A percentile compares a stretch with the other conserved stretches of the same genome.
Evolutionary conservation across 129 eudicot species (phyloP).

Genomic region (Chrysanthemum lavandulifolium): DNA sequence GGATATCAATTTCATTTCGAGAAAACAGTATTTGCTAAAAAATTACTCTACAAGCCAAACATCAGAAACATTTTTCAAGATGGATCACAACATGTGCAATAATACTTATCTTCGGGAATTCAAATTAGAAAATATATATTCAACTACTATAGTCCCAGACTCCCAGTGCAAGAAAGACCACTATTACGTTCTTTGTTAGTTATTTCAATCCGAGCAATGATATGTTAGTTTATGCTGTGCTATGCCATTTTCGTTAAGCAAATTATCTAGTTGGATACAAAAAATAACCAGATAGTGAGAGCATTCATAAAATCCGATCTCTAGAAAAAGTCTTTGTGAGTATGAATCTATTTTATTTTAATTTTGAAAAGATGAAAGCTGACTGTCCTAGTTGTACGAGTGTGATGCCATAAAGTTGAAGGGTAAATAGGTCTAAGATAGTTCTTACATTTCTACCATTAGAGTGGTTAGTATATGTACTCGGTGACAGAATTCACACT

Average conservation of each 20-base stretch:
- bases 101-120: no score
- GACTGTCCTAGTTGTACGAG: not conserved
- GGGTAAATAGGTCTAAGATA: not conserved
- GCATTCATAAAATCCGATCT: not conserved
- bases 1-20: no score
- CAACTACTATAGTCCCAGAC: no score
- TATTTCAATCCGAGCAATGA: no score
- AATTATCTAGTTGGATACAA: not conserved
- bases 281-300: not conserved
- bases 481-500: not conserved
- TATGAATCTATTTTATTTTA: not conserved
- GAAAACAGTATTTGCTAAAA: not conserved
- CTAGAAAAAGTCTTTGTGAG: not conserved
- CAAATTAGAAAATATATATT: no score
- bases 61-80: no score
- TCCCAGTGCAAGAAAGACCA: no score
- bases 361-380: not conserved
- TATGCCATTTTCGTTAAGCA: not conserved
- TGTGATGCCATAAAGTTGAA: not conserved
- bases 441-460: not conserved
- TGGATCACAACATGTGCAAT: no score
- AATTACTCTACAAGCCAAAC: not conserved
- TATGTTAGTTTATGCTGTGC: not conserved
- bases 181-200: no score
- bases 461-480: not conserved